Percentiles rank a stretch among this genome's conserved stretches.
Conservation (phyloP, 2,329 filamentous ascomycete genomes). For the Alternaria sp. region DNA sequence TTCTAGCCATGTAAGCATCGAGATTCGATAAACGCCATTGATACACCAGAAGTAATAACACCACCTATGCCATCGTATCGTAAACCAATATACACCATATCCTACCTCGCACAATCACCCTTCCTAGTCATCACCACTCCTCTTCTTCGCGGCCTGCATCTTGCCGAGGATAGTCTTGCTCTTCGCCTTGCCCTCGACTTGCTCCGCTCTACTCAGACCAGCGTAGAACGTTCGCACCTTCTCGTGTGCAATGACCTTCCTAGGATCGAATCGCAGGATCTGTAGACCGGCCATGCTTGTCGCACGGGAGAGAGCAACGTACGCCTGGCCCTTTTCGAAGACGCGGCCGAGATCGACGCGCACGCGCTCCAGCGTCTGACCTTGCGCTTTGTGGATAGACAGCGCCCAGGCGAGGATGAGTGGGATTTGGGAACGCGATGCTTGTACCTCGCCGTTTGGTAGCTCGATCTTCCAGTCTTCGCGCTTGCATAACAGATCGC, state of each 20-base stretch:
- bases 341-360: conserved; percentile 91
- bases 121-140: conserved; percentile 1
- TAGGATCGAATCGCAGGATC: conserved; percentile 85
- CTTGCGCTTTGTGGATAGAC: conserved; percentile 97
- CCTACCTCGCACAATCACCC: neutral
- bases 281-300: conserved; percentile 86
- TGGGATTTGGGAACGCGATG: conserved; percentile 75
- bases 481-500: conserved; percentile 79
- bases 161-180: conserved; percentile 40
- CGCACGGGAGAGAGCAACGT: conserved; percentile 93
- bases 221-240: conserved; percentile 85
- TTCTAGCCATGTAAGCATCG: neutral
- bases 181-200: conserved; percentile 42
- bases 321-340: conserved; percentile 97
- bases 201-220: conserved; percentile 76
- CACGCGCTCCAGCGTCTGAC: conserved; percentile 90
- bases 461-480: conserved; percentile 97
- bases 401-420: conserved; percentile 96
- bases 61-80: neutral
- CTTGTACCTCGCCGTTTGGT: conserved; percentile 93
- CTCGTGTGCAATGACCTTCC: conserved; percentile 92
- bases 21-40: neutral
- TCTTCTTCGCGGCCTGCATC: conserved; percentile 30
- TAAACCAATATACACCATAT: neutral
- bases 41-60: neutral